These are phyloP conservation scores for Phylloporus arenicola DNA, from an alignment of 768 basidiomycete genomes.

Conservation along the genomic window DNA sequence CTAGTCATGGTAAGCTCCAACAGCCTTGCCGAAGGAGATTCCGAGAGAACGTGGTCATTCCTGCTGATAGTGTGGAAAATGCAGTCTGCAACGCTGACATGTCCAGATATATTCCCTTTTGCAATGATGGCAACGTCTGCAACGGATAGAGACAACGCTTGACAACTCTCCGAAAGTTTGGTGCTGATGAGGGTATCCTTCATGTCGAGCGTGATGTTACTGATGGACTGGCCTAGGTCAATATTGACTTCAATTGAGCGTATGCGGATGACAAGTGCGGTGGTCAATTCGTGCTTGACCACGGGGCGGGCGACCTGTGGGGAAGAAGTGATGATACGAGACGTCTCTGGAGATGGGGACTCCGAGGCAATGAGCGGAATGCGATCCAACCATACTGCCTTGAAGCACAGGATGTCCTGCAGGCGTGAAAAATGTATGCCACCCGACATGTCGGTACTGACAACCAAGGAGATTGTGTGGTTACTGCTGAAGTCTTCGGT, in stretches of 20 bases:
- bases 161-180: slow-evolving; percentile 51
- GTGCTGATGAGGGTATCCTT: slow-evolving; percentile 60
- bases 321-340: slow-evolving; percentile 16
- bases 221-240: slow-evolving; percentile 85
- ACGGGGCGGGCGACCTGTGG: slow-evolving; percentile 9
- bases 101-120: slow-evolving; percentile 67
- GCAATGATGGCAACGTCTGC: slow-evolving; percentile 51
- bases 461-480: slow-evolving; percentile 61
- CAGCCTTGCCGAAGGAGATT: slow-evolving; percentile 44
- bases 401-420: slow-evolving; percentile 91
- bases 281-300: slow-evolving; percentile 46
- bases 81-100: slow-evolving; percentile 60
- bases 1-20: slow-evolving; percentile 72
- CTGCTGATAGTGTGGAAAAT: slow-evolving; percentile 70
- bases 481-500: slow-evolving; percentile 37
- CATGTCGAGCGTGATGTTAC: slow-evolving; percentile 60
- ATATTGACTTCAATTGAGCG: slow-evolving; percentile 68
- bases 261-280: slow-evolving; percentile 62
- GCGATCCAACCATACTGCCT: slow-evolving; percentile 89
- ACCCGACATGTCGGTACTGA: slow-evolving; percentile 84
- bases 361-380: slow-evolving; percentile 67
- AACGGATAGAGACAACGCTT: slow-evolving; percentile 65
- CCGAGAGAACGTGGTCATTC: slow-evolving; percentile 37
- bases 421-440: slow-evolving; percentile 78
- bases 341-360: slow-evolving; percentile 15